These are phyloP conservation scores for Phytophthora pinifolia DNA, from an alignment of 352 stramenopile genomes.

Conservation along the genomic window DNA sequence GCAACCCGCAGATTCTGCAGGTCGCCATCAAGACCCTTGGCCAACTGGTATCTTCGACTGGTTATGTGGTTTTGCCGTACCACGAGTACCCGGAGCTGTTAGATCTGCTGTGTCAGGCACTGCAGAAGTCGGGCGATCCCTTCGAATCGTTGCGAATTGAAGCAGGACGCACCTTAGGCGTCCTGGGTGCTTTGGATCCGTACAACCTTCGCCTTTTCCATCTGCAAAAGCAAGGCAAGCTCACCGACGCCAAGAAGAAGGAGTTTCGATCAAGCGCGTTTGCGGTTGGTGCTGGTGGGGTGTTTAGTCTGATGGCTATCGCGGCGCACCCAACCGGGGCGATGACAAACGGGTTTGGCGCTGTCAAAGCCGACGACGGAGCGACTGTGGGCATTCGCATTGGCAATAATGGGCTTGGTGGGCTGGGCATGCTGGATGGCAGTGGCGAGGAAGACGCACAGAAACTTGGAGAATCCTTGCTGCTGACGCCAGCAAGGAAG, in stretches of 20 bases:
- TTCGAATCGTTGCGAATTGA: conserved; percentile 80
- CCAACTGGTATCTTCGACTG: conserved; percentile 80
- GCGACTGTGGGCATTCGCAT: conserved; percentile 39
- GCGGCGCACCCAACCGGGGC: conserved; percentile 14
- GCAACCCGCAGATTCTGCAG: conserved; percentile 83
- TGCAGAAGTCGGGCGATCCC: conserved; percentile 81
- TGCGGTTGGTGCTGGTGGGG: conserved; percentile 32
- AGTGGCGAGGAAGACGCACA: conserved; percentile 51
- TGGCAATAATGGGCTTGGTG: conserved; percentile 33
- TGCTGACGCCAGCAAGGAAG: conserved; percentile 53
- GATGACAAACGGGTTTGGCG: conserved; percentile 19
- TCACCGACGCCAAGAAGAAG: conserved; percentile 68
- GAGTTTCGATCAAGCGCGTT: conserved; percentile 59
- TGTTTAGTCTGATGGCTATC: conserved; percentile 30
- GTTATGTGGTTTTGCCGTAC: conserved; percentile 82
- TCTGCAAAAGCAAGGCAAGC: conserved; percentile 75
- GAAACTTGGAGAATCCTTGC: conserved; percentile 42
- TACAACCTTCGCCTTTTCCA: conserved; percentile 87
- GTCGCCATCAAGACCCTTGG: conserved; percentile 86
- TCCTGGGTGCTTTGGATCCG: conserved; percentile 80
- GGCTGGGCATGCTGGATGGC: conserved; percentile 32
- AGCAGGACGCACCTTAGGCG: conserved; percentile 76
- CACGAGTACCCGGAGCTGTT: conserved; percentile 86
- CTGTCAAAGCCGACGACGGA: conserved; percentile 10
- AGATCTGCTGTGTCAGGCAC: conserved; percentile 70